These are phyloP conservation scores for Asterochloris erici DNA, from an alignment of 139 green algal species.

Conservation along the genomic window DNA sequence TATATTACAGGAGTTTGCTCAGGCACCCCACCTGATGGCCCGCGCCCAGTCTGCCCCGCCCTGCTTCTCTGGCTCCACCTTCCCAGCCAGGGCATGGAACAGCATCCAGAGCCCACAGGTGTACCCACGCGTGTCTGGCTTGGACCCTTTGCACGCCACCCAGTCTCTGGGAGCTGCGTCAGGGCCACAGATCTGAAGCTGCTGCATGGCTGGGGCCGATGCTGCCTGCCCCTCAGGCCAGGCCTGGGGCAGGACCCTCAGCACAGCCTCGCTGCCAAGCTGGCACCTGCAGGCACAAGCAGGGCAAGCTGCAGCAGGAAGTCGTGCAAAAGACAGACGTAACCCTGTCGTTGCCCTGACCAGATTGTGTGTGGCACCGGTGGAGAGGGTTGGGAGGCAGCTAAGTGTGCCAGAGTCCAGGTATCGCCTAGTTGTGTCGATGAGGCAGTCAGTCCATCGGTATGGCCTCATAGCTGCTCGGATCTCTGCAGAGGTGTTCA, in stretches of 20 bases:
- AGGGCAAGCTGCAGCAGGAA: background rate
- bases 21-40: slow-evolving; percentile 19
- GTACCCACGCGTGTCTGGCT: slow-evolving; percentile 51
- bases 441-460: too few relatives aligned
- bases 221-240: slow-evolving; percentile 13
- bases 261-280: slow-evolving; percentile 14
- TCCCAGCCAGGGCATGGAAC: slow-evolving; percentile 56
- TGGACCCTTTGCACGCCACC: slow-evolving; percentile 46
- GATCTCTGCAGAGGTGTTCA: too few relatives aligned
- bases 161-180: slow-evolving; percentile 24
- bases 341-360: too few relatives aligned
- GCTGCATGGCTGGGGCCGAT: background rate
- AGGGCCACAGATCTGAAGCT: slow-evolving; percentile 32
- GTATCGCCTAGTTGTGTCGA: too few relatives aligned
- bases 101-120: slow-evolving; percentile 76
- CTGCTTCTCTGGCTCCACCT: slow-evolving; percentile 18
- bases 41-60: slow-evolving; percentile 37
- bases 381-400: too few relatives aligned
- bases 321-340: too few relatives aligned
- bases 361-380: too few relatives aligned
- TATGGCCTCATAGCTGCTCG: too few relatives aligned
- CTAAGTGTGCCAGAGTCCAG: background rate
- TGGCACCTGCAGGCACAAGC: background rate
- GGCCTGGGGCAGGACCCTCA: background rate
- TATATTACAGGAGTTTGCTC: too few relatives aligned